Evolutionary conservation across 768 basidiomycete species (phyloP), one percentile per base, ranked within the genome.

Genomic region (Serendipita sp.): DNA sequence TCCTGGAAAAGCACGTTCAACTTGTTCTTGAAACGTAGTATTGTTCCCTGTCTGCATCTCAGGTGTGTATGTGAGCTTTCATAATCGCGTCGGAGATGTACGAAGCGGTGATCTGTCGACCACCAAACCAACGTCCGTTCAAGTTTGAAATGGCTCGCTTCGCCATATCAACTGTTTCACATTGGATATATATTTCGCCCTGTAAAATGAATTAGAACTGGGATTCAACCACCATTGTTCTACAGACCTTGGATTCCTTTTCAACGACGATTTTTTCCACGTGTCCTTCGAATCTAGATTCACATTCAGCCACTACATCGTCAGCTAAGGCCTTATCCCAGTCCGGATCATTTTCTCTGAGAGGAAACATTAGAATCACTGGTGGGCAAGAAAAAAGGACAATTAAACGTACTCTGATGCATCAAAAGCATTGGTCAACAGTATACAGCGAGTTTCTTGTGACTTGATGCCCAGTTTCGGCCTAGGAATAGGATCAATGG

Each of bases 141-240:
- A 99, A 82, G 70, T 91, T 90, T 74, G 89, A 84, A 52, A 96
- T 77, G 44, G 94, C 90, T 66, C 85, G 82, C 72, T 85, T 86
- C 36, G 96, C 91, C 10, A 83, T 78, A 1, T 91, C 90, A 66
- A 92, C 76, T 30, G 79, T 74, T 66, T 83, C 82, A 71, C 98
- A 97, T 76, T 95, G 91, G 73, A 98, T 80, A 74, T 96, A 98
- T 58, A 99, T 96, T 75, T 99, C 93, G 71, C 96, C 95, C 91
- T 97, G 70, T 28, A 28, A 63, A 13, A 16, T 45, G 8, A 44
- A 67, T 38, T 60, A 63, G 36, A 54, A 13, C 2, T n/a, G 3
- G 3, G 41, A 23, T 47, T 11, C 46, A 38, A 8, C 60, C 38
- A 23, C 60, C 62, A 54, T 36, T 34, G 23, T 7, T 10, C 2